Evolutionary conservation across 108 stramenopile genomes (phyloP).

Genomic region (Fragilaria crotonensis): DNA sequence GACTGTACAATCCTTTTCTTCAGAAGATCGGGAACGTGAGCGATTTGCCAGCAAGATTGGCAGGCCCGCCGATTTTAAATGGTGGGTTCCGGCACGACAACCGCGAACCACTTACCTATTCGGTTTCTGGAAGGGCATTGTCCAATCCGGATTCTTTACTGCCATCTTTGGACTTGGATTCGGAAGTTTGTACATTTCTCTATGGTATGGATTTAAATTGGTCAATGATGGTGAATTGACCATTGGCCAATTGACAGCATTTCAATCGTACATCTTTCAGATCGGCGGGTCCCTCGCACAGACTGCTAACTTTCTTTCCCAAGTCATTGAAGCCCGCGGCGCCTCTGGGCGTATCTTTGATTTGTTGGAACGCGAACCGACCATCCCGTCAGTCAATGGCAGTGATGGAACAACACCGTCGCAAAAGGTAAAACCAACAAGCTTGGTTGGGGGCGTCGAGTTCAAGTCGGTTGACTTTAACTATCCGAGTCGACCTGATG

Average conservation of each 20-base stretch:
- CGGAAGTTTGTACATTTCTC: constrained; percentile 31
- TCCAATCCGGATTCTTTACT: constrained; percentile 36
- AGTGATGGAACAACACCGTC: not conserved
- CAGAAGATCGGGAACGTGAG: constrained; percentile 44
- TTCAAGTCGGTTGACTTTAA: constrained; percentile 72
- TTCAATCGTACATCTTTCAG: constrained; percentile 60
- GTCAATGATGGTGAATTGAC: constrained; percentile 52
- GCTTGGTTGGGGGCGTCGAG: constrained; percentile 31
- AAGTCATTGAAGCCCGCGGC: constrained; percentile 54
- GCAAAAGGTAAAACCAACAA: not conserved
- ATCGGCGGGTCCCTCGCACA: constrained; percentile 50
- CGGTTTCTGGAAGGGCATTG: constrained; percentile 52
- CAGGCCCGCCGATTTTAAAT: constrained; percentile 33
- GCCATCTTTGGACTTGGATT: constrained; percentile 42
- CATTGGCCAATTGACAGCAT: constrained; percentile 60
- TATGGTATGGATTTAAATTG: constrained; percentile 78
- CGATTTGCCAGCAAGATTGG: constrained; percentile 48
- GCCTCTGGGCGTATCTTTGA: constrained; percentile 57
- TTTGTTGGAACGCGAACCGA: constrained; percentile 51
- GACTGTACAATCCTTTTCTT: constrained; percentile 76
- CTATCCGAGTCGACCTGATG: constrained; percentile 77
- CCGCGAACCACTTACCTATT: constrained; percentile 41
- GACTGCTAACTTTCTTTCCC: constrained; percentile 21
- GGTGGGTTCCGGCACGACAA: constrained; percentile 32
- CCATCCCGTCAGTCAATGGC: constrained; percentile 22